Percentiles rank a stretch among this genome's conserved stretches.
Evolutionary conservation across 768 basidiomycete genomes (phyloP).

Genomic region (Piloderma croceum): DNA sequence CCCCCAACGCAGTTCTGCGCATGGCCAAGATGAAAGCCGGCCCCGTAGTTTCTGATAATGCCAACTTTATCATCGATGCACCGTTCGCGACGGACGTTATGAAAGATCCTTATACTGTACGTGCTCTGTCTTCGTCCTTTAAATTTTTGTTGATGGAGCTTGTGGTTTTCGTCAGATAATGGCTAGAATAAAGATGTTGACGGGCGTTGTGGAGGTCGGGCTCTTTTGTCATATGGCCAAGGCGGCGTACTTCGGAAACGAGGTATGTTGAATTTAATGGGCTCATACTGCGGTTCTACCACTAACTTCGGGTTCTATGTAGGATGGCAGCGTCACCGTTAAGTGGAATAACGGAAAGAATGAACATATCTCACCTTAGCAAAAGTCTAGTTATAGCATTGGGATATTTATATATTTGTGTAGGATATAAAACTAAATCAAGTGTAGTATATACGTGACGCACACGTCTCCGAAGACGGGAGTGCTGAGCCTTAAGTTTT

Average conservation of each 20-base stretch:
- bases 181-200: constrained; percentile 83
- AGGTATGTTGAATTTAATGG: constrained; percentile 35
- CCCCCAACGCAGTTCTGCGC: constrained; percentile 69
- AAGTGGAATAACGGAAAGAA: constrained; percentile 47
- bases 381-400: too few species aligned
- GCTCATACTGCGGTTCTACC: background rate
- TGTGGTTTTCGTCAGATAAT: constrained; percentile 49
- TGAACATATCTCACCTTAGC: too few species aligned
- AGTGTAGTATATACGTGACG: too few species aligned
- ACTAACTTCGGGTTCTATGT: constrained; percentile 1
- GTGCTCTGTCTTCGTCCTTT: too few species aligned
- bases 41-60: constrained; percentile 94
- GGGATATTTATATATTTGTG: too few species aligned
- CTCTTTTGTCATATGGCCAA: constrained; percentile 91
- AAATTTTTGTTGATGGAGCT: background rate
- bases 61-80: constrained; percentile 97
- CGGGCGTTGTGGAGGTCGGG: constrained; percentile 98
- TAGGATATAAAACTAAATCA: too few species aligned
- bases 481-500: too few species aligned
- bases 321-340: constrained; percentile 71
- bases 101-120: constrained; percentile 57
- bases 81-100: constrained; percentile 73
- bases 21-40: constrained; percentile 95
- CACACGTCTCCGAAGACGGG: too few species aligned
- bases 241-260: constrained; percentile 95